phyloP scores from a whole-genome alignment of 768 basidiomycete species.

The Russula sp. region DNA sequence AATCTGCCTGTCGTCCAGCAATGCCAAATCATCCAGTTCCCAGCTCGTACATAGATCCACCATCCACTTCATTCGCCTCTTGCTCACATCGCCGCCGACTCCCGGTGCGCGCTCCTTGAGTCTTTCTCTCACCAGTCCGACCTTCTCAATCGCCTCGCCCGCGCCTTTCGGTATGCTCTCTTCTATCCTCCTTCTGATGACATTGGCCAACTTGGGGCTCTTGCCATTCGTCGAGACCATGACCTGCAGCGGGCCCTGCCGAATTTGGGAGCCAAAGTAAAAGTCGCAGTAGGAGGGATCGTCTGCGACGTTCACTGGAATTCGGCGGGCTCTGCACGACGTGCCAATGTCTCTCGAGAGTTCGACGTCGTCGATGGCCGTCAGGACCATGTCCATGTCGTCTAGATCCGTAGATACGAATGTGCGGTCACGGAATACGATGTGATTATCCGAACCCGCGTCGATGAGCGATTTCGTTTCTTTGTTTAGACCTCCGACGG shows the following conservation, averaged over 20 bases:
- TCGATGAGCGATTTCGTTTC: conserved; percentile 51
- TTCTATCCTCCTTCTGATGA: conserved; percentile 69
- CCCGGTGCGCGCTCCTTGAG: conserved; percentile 80
- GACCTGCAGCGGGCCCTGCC: conserved; percentile 86
- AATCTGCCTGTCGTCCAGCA: conserved; percentile 62
- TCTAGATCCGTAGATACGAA: conserved; percentile 66
- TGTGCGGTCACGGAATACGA: conserved; percentile 65
- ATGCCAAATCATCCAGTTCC: conserved; percentile 74
- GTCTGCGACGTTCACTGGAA: conserved; percentile 95
- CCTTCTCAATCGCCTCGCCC: conserved; percentile 71
- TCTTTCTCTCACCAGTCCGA: conserved; percentile 66
- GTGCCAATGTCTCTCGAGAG: conserved; percentile 67
- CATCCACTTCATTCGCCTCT: conserved; percentile 91
- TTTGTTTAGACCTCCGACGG: conserved; percentile 56
- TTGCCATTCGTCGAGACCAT: conserved; percentile 95
- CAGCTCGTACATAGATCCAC: conserved; percentile 78
- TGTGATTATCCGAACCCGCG: conserved; percentile 38
- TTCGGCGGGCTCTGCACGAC: conserved; percentile 56
- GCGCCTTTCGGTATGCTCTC: conserved; percentile 60
- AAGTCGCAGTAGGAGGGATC: conserved; percentile 96
- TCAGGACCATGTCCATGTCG: conserved; percentile 80
- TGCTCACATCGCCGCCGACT: conserved; percentile 69
- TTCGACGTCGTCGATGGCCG: conserved; percentile 79
- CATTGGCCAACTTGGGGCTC: conserved; percentile 83
- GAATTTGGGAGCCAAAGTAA: conserved; percentile 93